A percentile compares a stretch with the other conserved stretches of the same genome.
Evolutionary conservation across 2,329 filamentous ascomycete species (phyloP).

Genomic region (Paraconiothyrium brasiliense): DNA sequence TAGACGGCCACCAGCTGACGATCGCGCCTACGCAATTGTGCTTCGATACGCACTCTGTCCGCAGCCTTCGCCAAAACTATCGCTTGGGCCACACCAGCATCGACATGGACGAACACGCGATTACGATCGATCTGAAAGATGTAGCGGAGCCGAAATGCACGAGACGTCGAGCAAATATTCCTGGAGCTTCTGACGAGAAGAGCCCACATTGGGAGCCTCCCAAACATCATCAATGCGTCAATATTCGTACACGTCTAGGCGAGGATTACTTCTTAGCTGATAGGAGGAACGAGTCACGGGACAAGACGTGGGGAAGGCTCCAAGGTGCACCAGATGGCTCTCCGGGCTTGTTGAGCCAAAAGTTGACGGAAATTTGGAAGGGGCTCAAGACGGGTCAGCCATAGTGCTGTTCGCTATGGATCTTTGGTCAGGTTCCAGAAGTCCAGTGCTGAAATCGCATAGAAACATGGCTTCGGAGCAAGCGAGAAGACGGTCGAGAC

Average conservation of each 20-base stretch:
- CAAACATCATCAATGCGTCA: not conserved
- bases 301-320: not conserved
- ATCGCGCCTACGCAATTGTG: not conserved
- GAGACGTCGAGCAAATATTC: not conserved
- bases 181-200: not conserved
- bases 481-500: too few relatives aligned
- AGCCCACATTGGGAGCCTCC: conserved; percentile 2
- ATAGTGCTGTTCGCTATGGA: not conserved
- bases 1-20: not conserved
- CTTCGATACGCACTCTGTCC: not conserved
- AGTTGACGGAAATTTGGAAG: not conserved
- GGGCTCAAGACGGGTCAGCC: not conserved
- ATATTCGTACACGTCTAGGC: not conserved
- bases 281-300: not conserved
- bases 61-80: not conserved
- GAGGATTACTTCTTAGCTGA: not conserved
- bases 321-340: not conserved
- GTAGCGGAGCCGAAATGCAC: not conserved
- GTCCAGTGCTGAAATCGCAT: not conserved
- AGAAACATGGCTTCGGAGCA: not conserved
- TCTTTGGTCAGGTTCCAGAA: not conserved
- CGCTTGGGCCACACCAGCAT: not conserved
- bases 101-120: not conserved
- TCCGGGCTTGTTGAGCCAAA: not conserved
- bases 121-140: conserved; percentile 1